Evolutionary conservation across 306 rosid species (phyloP).

Genomic region (Boehmeria nivea): DNA sequence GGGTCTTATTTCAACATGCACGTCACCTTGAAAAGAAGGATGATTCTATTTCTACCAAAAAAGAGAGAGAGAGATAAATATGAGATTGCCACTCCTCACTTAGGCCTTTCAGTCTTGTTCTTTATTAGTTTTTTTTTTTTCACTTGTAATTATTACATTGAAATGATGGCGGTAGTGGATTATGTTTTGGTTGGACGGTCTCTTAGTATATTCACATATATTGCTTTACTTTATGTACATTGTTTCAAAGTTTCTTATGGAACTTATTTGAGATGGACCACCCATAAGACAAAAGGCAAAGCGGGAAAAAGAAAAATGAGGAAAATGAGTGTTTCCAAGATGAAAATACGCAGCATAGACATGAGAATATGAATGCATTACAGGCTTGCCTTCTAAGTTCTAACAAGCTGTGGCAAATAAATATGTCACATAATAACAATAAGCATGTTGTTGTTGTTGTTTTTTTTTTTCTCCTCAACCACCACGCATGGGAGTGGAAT

Average conservation of each 20-base stretch:
- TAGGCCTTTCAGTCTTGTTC: not conserved
- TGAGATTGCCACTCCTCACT: slow-evolving; percentile 5
- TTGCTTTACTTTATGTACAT: not conserved
- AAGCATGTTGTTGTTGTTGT: too few relatives aligned
- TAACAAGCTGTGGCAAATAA: not conserved
- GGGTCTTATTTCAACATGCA: not conserved
- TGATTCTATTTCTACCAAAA: too few relatives aligned
- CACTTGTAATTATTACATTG: slow-evolving; percentile 17
- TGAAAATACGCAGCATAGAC: slow-evolving; percentile 2
- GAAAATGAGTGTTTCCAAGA: slow-evolving; percentile 27
- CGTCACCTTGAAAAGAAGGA: not conserved
- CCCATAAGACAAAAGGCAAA: slow-evolving; percentile 11
- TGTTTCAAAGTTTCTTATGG: slow-evolving; percentile 21
- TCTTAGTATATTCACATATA: not conserved
- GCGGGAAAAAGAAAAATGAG: not conserved
- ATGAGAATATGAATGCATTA: too few relatives aligned
- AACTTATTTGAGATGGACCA: slow-evolving; percentile 21
- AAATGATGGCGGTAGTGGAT: slow-evolving; percentile 19
- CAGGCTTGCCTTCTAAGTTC: slow-evolving; percentile 7
- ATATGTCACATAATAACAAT: not conserved
- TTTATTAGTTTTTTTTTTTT: not conserved
- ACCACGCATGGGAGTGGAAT: slow-evolving; percentile 5
- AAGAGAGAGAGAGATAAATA: too few relatives aligned
- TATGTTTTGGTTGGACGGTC: slow-evolving; percentile 8
- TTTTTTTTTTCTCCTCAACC: too few relatives aligned